Evolutionary conservation across 176 grass and related monocot genomes (phyloP).

Genomic region (Zoysia pacifica): DNA sequence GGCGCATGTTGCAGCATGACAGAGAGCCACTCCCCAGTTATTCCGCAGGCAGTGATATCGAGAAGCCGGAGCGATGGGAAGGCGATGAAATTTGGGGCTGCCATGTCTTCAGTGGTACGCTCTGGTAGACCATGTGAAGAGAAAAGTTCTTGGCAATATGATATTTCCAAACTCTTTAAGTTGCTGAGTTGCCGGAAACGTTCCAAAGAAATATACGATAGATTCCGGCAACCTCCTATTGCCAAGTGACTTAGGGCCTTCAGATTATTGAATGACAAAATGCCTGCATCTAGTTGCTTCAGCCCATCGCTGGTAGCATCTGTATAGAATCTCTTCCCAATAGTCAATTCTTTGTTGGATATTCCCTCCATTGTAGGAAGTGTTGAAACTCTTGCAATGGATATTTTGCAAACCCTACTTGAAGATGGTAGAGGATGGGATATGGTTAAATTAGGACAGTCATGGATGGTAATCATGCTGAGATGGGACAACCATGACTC

Average conservation of each 20-base stretch:
- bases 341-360: background rate
- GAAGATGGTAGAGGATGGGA: too few species aligned
- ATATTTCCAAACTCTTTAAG: slow-evolving; percentile 19
- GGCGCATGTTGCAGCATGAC: slow-evolving; percentile 1
- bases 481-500: slow-evolving; percentile 35
- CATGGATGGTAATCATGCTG: too few species aligned
- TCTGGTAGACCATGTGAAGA: background rate
- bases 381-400: too few species aligned
- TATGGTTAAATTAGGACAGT: too few species aligned
- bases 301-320: too few species aligned
- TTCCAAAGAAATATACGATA: slow-evolving; percentile 22
- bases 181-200: slow-evolving; percentile 32
- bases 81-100: background rate
- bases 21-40: background rate
- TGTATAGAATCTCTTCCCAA: too few species aligned
- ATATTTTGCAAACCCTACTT: too few species aligned
- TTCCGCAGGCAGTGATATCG: background rate
- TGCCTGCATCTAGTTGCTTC: background rate
- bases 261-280: slow-evolving; percentile 23
- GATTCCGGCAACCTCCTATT: slow-evolving; percentile 9
- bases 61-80: slow-evolving; percentile 4
- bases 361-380: too few species aligned
- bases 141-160: slow-evolving; percentile 3
- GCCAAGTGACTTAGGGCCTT: background rate
- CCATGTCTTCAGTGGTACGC: background rate